Evolutionary conservation across 495 filamentous ascomycete species (phyloP).

Genomic region (Penicillium argentinense): DNA sequence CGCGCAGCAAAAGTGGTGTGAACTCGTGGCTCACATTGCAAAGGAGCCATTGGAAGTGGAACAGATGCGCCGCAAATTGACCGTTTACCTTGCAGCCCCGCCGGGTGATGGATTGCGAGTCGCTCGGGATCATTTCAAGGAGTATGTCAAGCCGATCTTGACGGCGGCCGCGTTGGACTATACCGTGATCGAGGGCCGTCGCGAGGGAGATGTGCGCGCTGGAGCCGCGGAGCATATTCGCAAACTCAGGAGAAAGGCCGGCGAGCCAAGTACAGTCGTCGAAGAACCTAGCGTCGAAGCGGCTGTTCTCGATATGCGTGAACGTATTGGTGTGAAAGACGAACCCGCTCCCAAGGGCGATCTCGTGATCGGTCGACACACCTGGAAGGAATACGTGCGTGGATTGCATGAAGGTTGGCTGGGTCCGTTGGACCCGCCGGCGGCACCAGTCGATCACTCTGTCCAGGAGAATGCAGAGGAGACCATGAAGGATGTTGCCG

Average conservation of each 20-base stretch:
- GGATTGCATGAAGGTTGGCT: slow-evolving; percentile 97
- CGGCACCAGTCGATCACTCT: slow-evolving; percentile 18
- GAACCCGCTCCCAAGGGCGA: slow-evolving; percentile 77
- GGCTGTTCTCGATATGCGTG: slow-evolving; percentile 54
- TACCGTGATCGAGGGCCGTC: slow-evolving; percentile 87
- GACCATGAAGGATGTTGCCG: slow-evolving; percentile 32
- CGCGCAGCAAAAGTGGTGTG: slow-evolving; percentile 80
- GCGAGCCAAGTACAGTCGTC: slow-evolving; percentile 47
- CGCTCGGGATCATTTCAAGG: slow-evolving; percentile 89
- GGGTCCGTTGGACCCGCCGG: slow-evolving; percentile 67
- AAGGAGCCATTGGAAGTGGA: slow-evolving; percentile 69
- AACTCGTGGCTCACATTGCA: slow-evolving; percentile 81
- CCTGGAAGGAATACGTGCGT: slow-evolving; percentile 96
- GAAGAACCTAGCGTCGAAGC: slow-evolving; percentile 49
- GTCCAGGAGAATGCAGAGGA: slow-evolving; percentile 20
- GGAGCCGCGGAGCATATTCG: slow-evolving; percentile 81
- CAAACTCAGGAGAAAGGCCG: slow-evolving; percentile 56
- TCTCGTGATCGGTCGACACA: slow-evolving; percentile 84
- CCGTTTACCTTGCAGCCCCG: slow-evolving; percentile 80
- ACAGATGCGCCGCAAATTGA: slow-evolving; percentile 78
- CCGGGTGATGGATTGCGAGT: slow-evolving; percentile 79
- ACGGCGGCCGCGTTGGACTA: slow-evolving; percentile 90
- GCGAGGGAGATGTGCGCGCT: slow-evolving; percentile 83
- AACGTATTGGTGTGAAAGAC: slow-evolving; percentile 60
- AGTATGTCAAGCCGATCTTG: slow-evolving; percentile 92